Base-by-base conservation (phyloP, 179 eudicot species). In the Beta corolliflora region DNA sequence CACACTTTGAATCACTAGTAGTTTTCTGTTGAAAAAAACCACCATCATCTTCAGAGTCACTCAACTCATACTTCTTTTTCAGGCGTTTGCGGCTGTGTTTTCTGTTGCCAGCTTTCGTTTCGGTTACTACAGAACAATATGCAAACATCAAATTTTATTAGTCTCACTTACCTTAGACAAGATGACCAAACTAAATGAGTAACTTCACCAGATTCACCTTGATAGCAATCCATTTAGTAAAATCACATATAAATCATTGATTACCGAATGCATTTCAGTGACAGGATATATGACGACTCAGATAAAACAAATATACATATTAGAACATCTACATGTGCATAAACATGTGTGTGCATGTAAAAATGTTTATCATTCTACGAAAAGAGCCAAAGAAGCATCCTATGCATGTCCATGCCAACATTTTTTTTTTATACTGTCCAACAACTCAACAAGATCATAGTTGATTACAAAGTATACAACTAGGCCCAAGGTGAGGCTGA, bases 21-120 rank as follows among this genome's bases (percentile, higher is more conserved):
- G 76, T 74, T 58, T 85, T 88, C 56, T 85, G 65, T 79, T 80
- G 85, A 68, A 54, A 67, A 11, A 86, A 71, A 31, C 52, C 65
- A 73, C 52, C 75, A 18, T 87, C 93, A 73, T 88, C 90, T 71
- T 93, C 98, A 61, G 95, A 90, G 23, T 88, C 95, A 69, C 85
- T 85, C 29, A 87, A 67, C 72, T 71, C 86, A 79, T 69, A 84
- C 65, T 80, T 90, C 88, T 92, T 93, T 81, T 81, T 89, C 45
- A 87, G 94, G 61, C 87, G 84, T 71, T 83, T 92, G 53, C 19
- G 75, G 48, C 19, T 65, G 19, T 31, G 48, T 72, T 86, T 92
- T 25, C 50, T 80, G 56, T 52, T 75, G 44, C 56, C 80, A 66
- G 77, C 77, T 79, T 88, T 87, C 81, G 81, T 80, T 31, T 68